Evolutionary conservation across 805 yeast genomes (phyloP).

Genomic region (Monosporozyma aquatica): DNA sequence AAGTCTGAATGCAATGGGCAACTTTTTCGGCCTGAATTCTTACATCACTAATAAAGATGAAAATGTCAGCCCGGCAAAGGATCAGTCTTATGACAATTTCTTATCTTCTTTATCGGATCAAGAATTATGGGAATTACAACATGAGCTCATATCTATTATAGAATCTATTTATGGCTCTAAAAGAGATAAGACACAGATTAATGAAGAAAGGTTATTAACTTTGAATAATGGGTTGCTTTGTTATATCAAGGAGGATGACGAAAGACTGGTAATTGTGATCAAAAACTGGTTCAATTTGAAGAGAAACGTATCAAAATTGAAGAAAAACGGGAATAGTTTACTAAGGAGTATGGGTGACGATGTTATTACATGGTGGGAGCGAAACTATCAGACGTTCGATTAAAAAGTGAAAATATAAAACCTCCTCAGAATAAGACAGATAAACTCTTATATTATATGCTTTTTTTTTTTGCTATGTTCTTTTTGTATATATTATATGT

Average conservation of each 20-base stretch:
- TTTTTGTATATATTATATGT: too few relatives aligned
- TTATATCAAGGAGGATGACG: constrained; percentile 18
- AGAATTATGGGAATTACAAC: constrained; percentile 21
- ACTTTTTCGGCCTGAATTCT: constrained; percentile 2
- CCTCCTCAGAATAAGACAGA: too few relatives aligned
- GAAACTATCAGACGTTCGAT: too few relatives aligned
- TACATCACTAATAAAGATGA: too few relatives aligned
- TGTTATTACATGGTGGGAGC: constrained; percentile 22
- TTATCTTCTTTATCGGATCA: constrained; percentile 15
- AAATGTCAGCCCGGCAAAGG: too few relatives aligned
- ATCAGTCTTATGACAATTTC: constrained; percentile 11
- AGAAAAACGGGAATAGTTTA: constrained; percentile 5
- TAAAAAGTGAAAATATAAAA: too few relatives aligned
- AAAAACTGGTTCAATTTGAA: constrained; percentile 25
- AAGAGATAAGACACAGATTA: constrained; percentile 8
- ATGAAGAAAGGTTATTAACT: constrained; percentile 24
- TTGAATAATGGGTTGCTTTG: constrained; percentile 28
- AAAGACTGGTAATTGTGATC: constrained; percentile 15
- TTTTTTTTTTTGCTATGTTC: neutral
- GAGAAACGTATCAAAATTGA: constrained; percentile 2
- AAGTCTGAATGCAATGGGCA: constrained; percentile 20
- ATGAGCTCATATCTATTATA: constrained; percentile 16
- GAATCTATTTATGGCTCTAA: constrained; percentile 12
- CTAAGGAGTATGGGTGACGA: constrained; percentile 19
- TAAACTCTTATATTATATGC: too few relatives aligned